Base-by-base conservation (phyloP, 495 filamentous ascomycete species). In the Physcia stellaris region DNA sequence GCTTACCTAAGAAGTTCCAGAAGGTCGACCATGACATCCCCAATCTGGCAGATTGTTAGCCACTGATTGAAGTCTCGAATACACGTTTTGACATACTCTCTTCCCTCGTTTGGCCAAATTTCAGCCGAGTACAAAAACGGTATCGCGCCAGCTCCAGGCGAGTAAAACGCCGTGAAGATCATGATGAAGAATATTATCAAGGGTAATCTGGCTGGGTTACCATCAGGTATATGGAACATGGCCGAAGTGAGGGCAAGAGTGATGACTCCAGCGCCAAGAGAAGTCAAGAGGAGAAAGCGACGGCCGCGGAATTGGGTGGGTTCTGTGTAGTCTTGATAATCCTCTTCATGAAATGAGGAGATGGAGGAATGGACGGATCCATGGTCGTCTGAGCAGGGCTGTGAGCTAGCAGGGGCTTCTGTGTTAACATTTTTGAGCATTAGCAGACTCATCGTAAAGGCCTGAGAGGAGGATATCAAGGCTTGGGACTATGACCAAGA, bases 1-100 rank as follows among this genome's bases (percentile, higher is more conserved):
- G 19, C 32, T 6, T 6, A 34, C 32, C 32, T 34, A 16, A 16
- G 19, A 37, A 37, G 15, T 37, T 37, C 34, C 34, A 37, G 15
- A 37, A 37, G 6, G 34, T 37, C 7, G 34, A 37, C 34, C 34
- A 37, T 6, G 9, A 22, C 34, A 37, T 37, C 6, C 34, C 34
- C 12, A 37, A 11, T 15, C 18, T 18, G 11, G n/a, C 26, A 29
- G 9, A 9, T 9, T 29, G 26, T 29, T n/a, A n/a, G 9, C n/a
- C n/a, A 9, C 26, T 9, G 26, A n/a, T n/a, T n/a, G n/a, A n/a
- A n/a, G n/a, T n/a, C n/a, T n/a, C n/a, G n/a, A n/a, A n/a, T n/a
- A n/a, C n/a, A n/a, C n/a, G n/a, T n/a, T n/a, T n/a, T n/a, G n/a
- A n/a, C n/a, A n/a, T n/a, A n/a, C n/a, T n/a, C n/a, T 11, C 21